Evolutionary conservation across 371 early-diverging fungal genomes (phyloP).

Genomic region (Rhizomucor pusillus): DNA sequence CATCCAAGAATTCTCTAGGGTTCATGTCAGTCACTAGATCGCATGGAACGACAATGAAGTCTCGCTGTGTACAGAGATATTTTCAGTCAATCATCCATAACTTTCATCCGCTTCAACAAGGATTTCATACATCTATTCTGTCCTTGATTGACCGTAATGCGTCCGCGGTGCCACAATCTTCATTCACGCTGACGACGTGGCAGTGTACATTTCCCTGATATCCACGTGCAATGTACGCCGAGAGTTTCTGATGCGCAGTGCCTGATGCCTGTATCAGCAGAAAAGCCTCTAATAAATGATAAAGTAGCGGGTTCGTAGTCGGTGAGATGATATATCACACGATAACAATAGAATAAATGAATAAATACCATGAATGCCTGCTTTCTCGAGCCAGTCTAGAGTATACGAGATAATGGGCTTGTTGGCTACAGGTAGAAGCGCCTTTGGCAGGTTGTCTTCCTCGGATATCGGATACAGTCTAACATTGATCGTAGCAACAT

Average conservation of each 20-base stretch:
- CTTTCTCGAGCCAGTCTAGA: slow-evolving; percentile 89
- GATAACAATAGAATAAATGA: not conserved
- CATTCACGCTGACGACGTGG: slow-evolving; percentile 64
- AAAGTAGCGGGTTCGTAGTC: not conserved
- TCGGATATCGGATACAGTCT: slow-evolving; percentile 84
- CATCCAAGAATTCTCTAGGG: slow-evolving; percentile 79
- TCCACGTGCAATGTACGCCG: slow-evolving; percentile 68
- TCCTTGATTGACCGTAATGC: slow-evolving; percentile 77
- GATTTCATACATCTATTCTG: slow-evolving; percentile 65
- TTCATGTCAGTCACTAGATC: slow-evolving; percentile 84
- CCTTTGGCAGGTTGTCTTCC: slow-evolving; percentile 82
- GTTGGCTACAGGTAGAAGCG: slow-evolving; percentile 89
- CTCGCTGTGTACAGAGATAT: slow-evolving; percentile 49
- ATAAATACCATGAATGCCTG: slow-evolving; percentile 75
- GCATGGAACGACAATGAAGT: slow-evolving; percentile 89
- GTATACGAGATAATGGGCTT: slow-evolving; percentile 90
- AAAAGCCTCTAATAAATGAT: slow-evolving; percentile 69
- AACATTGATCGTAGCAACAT: slow-evolving; percentile 3
- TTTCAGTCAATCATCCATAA: not conserved
- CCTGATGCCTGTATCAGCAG: slow-evolving; percentile 61
- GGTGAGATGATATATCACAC: not conserved
- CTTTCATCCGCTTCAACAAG: not conserved
- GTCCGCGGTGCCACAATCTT: slow-evolving; percentile 83
- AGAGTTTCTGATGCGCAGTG: slow-evolving; percentile 50
- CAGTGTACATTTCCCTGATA: slow-evolving; percentile 67